Base-by-base conservation (phyloP, 495 filamentous ascomycete species). In the Daldinia decipiens region DNA sequence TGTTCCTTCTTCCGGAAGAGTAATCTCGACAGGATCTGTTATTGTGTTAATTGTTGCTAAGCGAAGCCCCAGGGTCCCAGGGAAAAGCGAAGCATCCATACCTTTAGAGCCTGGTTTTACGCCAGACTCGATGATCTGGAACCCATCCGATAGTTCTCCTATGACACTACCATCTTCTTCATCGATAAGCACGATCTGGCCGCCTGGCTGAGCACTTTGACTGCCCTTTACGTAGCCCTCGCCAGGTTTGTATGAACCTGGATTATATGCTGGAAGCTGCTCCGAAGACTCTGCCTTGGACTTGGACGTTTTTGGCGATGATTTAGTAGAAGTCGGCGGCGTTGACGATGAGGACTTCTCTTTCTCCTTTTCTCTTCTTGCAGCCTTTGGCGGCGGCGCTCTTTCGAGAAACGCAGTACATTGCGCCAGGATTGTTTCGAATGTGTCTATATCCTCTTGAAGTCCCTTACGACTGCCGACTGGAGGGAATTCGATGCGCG, bases 81-180 rank as follows among this genome's bases (percentile, higher is more conserved):
- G 32, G 24, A 29, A 36, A 13, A 47, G 11, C 9, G 52, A 43
- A 29, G 31, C 5, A 62, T 43, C 6, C 81, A 84, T 81, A 97
- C 94, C 91, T 82, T 99, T 98, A 24, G 91, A 95, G 36, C 95
- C 95, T 27, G 88, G 87, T 69, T 91, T 86, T 58, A 99, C 83
- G 53, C 83, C 85, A 43, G 87, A 80, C 71, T 95, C 95, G 19
- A 94, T 85, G 31, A 97, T 83, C 51, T 94, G 82, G 73, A 93
- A 95, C 7, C 90, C 92, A 47, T 95, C 92, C 27, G 88, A 84
- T 64, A 99, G 84, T 76, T 98, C 95, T 31, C 95, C 96, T 17
- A 99, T 93, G 5, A 98, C 91, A 77, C 91, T 95, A 54, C 93
- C 95, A 83, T 99, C 90, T 68, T 98, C 95, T 74, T 99, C 95